Evolutionary conservation across 2,329 filamentous ascomycete species (phyloP).

Genomic region (Colletotrichum viniferum): DNA sequence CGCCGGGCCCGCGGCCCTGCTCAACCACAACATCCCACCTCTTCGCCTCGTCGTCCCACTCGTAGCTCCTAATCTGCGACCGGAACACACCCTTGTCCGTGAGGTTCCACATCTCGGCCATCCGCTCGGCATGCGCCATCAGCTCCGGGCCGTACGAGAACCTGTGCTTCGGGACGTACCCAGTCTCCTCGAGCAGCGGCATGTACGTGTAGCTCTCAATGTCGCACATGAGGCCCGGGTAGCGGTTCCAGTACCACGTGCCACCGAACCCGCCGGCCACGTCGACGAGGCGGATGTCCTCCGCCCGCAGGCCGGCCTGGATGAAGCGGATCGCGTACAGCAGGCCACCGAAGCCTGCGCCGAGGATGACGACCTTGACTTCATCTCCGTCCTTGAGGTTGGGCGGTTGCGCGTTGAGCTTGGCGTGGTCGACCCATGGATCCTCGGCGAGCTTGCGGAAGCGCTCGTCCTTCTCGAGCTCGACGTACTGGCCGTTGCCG

Average conservation of each 20-base stretch:
- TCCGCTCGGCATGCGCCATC: constrained; percentile 42
- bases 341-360: constrained; percentile 38
- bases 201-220: constrained; percentile 65
- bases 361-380: constrained; percentile 35
- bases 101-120: constrained; percentile 47
- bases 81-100: constrained; percentile 42
- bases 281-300: constrained; percentile 47
- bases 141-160: constrained; percentile 50
- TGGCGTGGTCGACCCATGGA: constrained; percentile 38
- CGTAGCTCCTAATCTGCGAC: constrained; percentile 40
- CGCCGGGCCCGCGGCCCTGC: constrained; percentile 29
- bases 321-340: constrained; percentile 32
- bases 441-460: constrained; percentile 32
- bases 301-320: constrained; percentile 24
- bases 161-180: constrained; percentile 59
- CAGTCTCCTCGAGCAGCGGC: constrained; percentile 63
- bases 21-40: constrained; percentile 26
- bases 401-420: constrained; percentile 28
- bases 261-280: constrained; percentile 50
- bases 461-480: constrained; percentile 26
- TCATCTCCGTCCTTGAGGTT: constrained; percentile 29
- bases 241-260: constrained; percentile 58
- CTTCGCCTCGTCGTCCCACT: constrained; percentile 48
- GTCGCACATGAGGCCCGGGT: constrained; percentile 59
- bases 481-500: constrained; percentile 35